A percentile compares a stretch with the other conserved stretches of the same genome.
phyloP scores from a whole-genome alignment of 441 rosid species.

The Melastoma candidum region DNA sequence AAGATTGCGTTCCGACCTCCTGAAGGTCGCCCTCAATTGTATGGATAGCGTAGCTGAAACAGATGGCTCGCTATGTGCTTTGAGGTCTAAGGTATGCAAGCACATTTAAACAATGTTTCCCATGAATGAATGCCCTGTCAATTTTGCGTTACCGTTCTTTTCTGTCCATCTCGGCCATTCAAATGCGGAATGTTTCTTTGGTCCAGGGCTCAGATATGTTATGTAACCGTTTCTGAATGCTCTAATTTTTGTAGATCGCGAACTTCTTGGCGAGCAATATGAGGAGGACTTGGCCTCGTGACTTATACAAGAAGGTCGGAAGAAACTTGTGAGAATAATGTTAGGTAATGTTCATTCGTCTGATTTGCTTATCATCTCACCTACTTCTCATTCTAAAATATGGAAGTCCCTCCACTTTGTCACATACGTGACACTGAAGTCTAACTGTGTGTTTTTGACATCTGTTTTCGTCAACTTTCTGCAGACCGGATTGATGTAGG shows the following conservation, averaged over 20 bases:
- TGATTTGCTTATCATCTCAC: no score
- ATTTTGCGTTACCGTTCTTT: no score
- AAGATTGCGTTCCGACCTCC: constrained; percentile 73
- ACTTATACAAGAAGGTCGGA: constrained; percentile 74
- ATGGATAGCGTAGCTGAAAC: constrained; percentile 76
- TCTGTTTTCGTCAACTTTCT: no score
- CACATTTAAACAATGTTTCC: not conserved
- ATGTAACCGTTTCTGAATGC: not conserved
- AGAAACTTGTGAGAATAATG: constrained; percentile 47
- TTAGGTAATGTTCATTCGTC: no score
- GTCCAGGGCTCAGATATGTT: not conserved
- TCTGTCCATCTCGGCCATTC: no score
- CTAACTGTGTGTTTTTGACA: no score
- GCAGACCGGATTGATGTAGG: no score
- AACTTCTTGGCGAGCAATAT: constrained; percentile 81
- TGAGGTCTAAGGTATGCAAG: constrained; percentile 74
- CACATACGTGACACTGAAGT: no score
- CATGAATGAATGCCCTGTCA: not conserved
- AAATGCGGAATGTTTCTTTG: not conserved
- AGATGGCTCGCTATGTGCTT: constrained; percentile 81
- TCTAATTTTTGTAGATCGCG: constrained; percentile 54
- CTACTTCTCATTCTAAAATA: no score
- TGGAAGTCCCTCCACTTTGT: no score
- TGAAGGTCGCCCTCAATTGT: constrained; percentile 72
- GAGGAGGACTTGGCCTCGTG: constrained; percentile 86